Evolutionary conservation across 768 basidiomycete genomes (phyloP).

Genomic region (Pulveroboletus sp.): DNA sequence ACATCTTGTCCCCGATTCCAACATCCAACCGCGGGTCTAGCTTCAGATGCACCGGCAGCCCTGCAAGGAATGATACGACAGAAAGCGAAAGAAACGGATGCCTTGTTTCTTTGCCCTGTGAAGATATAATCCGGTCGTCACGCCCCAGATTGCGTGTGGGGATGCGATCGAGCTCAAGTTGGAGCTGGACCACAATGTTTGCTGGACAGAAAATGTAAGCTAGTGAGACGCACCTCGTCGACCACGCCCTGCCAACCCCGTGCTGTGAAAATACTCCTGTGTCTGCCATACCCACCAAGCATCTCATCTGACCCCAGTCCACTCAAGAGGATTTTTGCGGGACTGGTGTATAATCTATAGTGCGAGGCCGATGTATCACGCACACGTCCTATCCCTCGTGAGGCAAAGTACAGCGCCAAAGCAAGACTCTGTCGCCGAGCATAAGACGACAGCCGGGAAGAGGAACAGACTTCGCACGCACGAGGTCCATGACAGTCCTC

Average conservation of each 20-base stretch:
- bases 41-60: conserved; percentile 77
- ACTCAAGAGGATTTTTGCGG: conserved; percentile 78
- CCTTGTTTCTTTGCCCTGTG: conserved; percentile 86
- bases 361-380: conserved; percentile 33
- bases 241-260: conserved; percentile 75
- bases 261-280: conserved; percentile 65
- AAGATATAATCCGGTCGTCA: conserved; percentile 91
- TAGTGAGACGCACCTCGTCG: conserved; percentile 55
- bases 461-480: conserved; percentile 32
- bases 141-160: conserved; percentile 87
- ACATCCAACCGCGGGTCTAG: conserved; percentile 66
- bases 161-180: conserved; percentile 83
- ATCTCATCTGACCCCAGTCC: conserved; percentile 96
- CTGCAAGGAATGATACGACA: conserved; percentile 72
- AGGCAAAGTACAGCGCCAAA: conserved; percentile 89
- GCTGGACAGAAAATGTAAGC: neutral
- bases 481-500: conserved; percentile 87
- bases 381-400: conserved; percentile 67
- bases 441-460: conserved; percentile 1
- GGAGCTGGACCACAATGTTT: conserved; percentile 50
- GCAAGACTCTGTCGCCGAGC: conserved; percentile 67
- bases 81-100: conserved; percentile 86
- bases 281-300: conserved; percentile 89
- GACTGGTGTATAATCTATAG: conserved; percentile 53
- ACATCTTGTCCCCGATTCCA: conserved; percentile 87